Evolutionary conservation across 208 protist genomes (phyloP).

Genomic region (Wallacemonas collosoma): DNA sequence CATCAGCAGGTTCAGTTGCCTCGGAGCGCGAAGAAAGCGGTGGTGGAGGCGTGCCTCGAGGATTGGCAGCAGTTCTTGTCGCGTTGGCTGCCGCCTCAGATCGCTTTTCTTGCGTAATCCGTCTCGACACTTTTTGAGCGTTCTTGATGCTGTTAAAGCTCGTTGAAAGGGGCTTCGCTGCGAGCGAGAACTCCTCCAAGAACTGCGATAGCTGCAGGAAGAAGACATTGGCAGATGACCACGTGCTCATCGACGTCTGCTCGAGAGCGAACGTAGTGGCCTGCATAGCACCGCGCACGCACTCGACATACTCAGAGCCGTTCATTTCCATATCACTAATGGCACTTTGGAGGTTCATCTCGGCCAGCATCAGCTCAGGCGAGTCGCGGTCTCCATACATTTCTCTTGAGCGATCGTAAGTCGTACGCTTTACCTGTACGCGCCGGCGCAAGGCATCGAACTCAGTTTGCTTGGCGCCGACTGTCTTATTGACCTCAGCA

Average conservation of each 20-base stretch:
- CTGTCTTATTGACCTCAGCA: conserved; percentile 29
- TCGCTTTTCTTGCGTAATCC: conserved; percentile 59
- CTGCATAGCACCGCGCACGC: conserved; percentile 42
- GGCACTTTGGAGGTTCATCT: conserved; percentile 29
- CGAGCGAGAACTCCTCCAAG: conserved; percentile 31
- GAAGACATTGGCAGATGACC: conserved; percentile 69
- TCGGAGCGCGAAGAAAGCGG: not conserved
- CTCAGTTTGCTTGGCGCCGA: conserved; percentile 38
- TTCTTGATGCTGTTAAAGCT: conserved; percentile 54
- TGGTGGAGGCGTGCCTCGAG: not conserved
- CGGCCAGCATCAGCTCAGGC: conserved; percentile 22
- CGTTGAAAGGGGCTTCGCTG: conserved; percentile 27
- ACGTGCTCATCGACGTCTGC: conserved; percentile 71
- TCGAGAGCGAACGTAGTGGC: conserved; percentile 59
- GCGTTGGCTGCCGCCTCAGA: conserved; percentile 8
- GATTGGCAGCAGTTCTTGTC: not conserved
- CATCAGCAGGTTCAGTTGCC: not conserved
- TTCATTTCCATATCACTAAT: conserved; percentile 6
- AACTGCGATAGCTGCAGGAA: conserved; percentile 57
- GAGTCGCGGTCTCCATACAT: conserved; percentile 17
- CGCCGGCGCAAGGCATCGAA: conserved; percentile 54
- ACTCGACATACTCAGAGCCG: conserved; percentile 35
- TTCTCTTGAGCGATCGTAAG: conserved; percentile 16
- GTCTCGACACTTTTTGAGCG: conserved; percentile 50
- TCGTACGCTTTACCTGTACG: conserved; percentile 40